phyloP scores from a whole-genome alignment of 2,329 filamentous ascomycete species.

The Phoma sp. region DNA sequence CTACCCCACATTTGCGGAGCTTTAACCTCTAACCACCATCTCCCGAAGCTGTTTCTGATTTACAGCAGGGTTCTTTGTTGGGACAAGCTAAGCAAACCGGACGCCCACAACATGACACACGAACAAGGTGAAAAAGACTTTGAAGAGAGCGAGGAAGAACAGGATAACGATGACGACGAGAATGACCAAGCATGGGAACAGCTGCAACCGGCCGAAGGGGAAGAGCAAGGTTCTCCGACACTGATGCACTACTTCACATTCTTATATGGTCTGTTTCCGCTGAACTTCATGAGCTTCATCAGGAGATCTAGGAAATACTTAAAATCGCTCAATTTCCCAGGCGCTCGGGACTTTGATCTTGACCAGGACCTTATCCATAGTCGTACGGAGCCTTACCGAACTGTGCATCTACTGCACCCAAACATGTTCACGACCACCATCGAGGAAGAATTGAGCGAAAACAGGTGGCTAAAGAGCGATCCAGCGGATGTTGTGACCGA shows the following conservation, averaged over 20 bases:
- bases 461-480: constrained; percentile 80
- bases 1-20: constrained; percentile 80
- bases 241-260: constrained; percentile 80
- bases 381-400: constrained; percentile 75
- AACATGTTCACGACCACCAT: constrained; percentile 82
- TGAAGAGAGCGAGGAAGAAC: constrained; percentile 47
- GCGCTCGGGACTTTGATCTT: constrained; percentile 76
- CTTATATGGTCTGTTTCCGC: constrained; percentile 80
- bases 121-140: constrained; percentile 24
- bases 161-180: constrained; percentile 33
- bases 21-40: constrained; percentile 63
- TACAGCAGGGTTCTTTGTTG: constrained; percentile 82
- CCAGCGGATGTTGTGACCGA: constrained; percentile 80
- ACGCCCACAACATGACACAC: constrained; percentile 12
- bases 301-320: constrained; percentile 81
- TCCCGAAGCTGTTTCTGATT: constrained; percentile 79
- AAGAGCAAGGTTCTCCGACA: constrained; percentile 62
- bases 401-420: constrained; percentile 77
- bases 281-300: constrained; percentile 87
- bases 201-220: constrained; percentile 65
- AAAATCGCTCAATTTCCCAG: constrained; percentile 72
- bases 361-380: constrained; percentile 79
- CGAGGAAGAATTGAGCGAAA: constrained; percentile 79
- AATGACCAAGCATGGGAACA: constrained; percentile 66
- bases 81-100: constrained; percentile 61